Evolutionary conservation across 2,329 filamentous ascomycete species (phyloP), one percentile per base, ranked within the genome.

Genomic region (Penicillium sp.): DNA sequence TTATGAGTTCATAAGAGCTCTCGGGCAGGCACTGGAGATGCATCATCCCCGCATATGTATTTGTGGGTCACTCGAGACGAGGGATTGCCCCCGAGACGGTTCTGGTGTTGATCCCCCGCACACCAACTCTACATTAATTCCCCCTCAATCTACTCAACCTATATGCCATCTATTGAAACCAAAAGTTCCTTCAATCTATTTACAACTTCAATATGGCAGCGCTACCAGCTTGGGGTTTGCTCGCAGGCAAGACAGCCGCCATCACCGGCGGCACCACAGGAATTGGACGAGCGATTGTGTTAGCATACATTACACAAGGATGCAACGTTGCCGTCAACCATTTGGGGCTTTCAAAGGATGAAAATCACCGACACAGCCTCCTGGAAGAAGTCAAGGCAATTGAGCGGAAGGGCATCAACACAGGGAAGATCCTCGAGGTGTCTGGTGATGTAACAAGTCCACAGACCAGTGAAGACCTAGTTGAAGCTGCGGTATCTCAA

Each of bases 391-490:
- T 67, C 25, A 63, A 62, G 25, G 49, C 58, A 0, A 50, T 62
- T 16, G 42, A 56, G 21, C 51, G 55, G 7, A 43, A 49, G 11
- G 57, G 55, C 1, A 54, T 47, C 46, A 61, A 46, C 11, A 59
- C 49, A 1, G 59, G 55, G 39, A 62, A 47, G 45, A 67, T 53
- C n/a, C 81, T 88, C 10, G 85, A 88, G 66, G 80, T 92, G 1
- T 74, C 84, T 0, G 91, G 91, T 50, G 90, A 96, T 72, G 88
- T 96, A 26, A 85, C 87, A 2, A 81, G 88, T 58, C 86, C 88
- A 0, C 81, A 85, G 59, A 91, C 90, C 1, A 88, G 88, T n/a
- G 77, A 81, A 44, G 77, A 79, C 27, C 78, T 95, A 16, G 86
- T 95, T 4, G 74, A 78, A 14, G 79, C 81, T 58, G 66, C 68